Evolutionary conservation across 768 basidiomycete species (phyloP), one percentile per base, ranked within the genome.

Genomic region (Lentinula raphanica): DNA sequence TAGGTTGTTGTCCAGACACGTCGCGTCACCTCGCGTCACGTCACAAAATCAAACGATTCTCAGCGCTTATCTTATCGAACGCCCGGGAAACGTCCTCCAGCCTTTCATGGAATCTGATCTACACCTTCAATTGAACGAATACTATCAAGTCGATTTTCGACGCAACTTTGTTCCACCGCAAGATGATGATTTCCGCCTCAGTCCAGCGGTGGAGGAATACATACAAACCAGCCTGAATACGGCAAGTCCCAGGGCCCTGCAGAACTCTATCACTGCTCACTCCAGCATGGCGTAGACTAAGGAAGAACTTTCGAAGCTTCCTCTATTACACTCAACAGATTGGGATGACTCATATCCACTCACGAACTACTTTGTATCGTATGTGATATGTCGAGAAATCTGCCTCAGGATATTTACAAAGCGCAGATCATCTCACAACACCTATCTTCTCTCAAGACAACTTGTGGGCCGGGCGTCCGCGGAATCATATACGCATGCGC

Each of bases 371-470:
- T 75, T 72, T 58, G 68, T 76, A 57, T 76, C 75, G 70, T 75
- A 53, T 54, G 72, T 63, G 27, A 17, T 13, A 2, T 39, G 3
- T 5, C 17, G 7, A 53, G 27, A n/a, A n/a, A n/a, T n/a, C n/a
- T 3, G n/a, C 40, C 54, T 19, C 19, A 40, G 35, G 29, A n/a
- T 40, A 49, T 27, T 56, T 32, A 36, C 27, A 27, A 48, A 46
- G 49, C 17, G 13, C 12, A 83, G 84, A 4, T 82, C 84, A 1
- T 85, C 84, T 0, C 85, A 87, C 62, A 87, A 87, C 64, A 86
- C 86, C 1, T 87, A 87, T 62, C 76, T 87, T 0, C 69, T 85
- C 2, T 75, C 81, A 1, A 74, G 80, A 40, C 85, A 86, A 63
- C 66, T 87, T 25, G 67, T 83, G 15, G 85, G 85, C 5, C 73